Conservation (phyloP, 345 rosid species). For the Abelmoschus esculentus region DNA sequence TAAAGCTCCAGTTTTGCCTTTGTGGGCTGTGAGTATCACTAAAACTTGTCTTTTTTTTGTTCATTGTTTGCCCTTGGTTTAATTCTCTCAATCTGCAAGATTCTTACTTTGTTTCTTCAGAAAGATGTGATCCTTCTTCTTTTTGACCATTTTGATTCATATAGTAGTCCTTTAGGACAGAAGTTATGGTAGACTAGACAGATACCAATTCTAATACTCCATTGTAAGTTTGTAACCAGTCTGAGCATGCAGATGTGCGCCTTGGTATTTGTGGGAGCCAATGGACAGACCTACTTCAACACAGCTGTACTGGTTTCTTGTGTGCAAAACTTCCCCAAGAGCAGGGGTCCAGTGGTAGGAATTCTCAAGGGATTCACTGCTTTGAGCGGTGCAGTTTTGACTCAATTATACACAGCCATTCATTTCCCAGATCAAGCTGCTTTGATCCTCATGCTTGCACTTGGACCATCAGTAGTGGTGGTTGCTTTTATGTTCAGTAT, state of each 20-base stretch:
- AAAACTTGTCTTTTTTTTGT: neutral
- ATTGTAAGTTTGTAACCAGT: neutral
- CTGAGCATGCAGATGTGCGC: slow-evolving; percentile 63
- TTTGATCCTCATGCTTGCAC: slow-evolving; percentile 92
- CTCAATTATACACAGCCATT: slow-evolving; percentile 70
- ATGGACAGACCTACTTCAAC: slow-evolving; percentile 95
- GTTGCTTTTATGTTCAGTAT: slow-evolving; percentile 68
- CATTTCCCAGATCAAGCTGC: slow-evolving; percentile 71
- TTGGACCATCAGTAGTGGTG: slow-evolving; percentile 72
- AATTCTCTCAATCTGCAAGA: neutral
- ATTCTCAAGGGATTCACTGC: slow-evolving; percentile 96
- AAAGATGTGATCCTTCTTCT: too few relatives aligned
- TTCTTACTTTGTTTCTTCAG: neutral
- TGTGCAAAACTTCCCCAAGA: slow-evolving; percentile 92
- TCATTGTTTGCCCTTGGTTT: neutral
- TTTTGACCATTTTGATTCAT: too few relatives aligned
- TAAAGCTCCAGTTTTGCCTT: neutral
- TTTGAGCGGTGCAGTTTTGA: slow-evolving; percentile 85
- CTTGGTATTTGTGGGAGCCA: slow-evolving; percentile 81
- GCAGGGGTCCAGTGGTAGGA: slow-evolving; percentile 96
- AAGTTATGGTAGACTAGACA: too few relatives aligned
- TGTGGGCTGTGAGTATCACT: neutral
- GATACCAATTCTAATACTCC: too few relatives aligned
- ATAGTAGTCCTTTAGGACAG: too few relatives aligned
- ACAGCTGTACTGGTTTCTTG: slow-evolving; percentile 86